phyloP scores from a whole-genome alignment of 1,284 basidiomycete genomes.

The Takashimella koratensis region DNA sequence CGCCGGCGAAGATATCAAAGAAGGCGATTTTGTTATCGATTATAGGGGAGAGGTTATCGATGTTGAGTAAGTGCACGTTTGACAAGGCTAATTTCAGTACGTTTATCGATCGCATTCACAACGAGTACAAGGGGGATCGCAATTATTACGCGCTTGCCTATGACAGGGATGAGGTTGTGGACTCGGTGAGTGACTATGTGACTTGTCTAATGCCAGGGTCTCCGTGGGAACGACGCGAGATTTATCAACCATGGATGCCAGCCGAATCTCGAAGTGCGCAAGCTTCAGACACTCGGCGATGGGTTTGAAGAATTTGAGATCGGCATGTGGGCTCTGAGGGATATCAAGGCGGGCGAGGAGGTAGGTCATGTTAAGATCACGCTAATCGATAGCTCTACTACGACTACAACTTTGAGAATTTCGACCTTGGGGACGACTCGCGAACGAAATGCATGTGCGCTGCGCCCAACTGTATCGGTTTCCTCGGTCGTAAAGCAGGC shows the following conservation, averaged over 20 bases:
- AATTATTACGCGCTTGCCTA: slow-evolving; percentile 53
- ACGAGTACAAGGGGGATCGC: slow-evolving; percentile 37
- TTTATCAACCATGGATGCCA: slow-evolving; percentile 53
- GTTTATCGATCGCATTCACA: slow-evolving; percentile 39
- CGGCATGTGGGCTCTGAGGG: slow-evolving; percentile 48
- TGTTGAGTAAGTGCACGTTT: slow-evolving; percentile 22
- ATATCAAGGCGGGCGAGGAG: slow-evolving; percentile 51
- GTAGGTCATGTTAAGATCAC: slow-evolving; percentile 23
- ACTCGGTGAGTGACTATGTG: slow-evolving; percentile 39
- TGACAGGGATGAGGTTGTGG: slow-evolving; percentile 51
- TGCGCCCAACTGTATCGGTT: slow-evolving; percentile 44
- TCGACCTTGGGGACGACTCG: slow-evolving; percentile 29
- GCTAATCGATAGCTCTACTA: slow-evolving; percentile 46
- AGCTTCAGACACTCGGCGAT: slow-evolving; percentile 43
- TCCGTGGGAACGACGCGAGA: slow-evolving; percentile 50
- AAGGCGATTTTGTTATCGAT: slow-evolving; percentile 52
- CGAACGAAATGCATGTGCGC: slow-evolving; percentile 48
- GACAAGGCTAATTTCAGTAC: slow-evolving; percentile 18
- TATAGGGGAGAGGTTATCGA: slow-evolving; percentile 51
- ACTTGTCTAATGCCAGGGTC: slow-evolving; percentile 32
- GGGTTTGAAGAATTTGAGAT: slow-evolving; percentile 51
- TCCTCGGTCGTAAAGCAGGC: slow-evolving; percentile 40
- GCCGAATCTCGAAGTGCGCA: slow-evolving; percentile 49
- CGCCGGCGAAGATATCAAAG: slow-evolving; percentile 44
- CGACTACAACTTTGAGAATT: slow-evolving; percentile 49